Evolutionary conservation across 2,329 filamentous ascomycete species (phyloP), one percentile per base, ranked within the genome.

Genomic region (Cladosporium cucumerinum): DNA sequence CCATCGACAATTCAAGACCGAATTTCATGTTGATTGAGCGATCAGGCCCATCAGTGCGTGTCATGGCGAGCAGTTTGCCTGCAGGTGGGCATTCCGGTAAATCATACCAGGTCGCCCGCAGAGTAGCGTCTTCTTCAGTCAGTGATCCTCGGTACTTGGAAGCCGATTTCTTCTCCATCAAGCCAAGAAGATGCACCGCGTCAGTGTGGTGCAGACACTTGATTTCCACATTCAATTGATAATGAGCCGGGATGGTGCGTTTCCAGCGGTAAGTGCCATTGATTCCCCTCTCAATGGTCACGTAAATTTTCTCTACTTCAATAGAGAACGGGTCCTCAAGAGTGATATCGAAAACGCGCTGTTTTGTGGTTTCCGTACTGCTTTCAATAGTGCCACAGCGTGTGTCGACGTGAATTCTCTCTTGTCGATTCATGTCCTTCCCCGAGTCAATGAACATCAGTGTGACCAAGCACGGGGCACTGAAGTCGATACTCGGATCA

Each of bases 181-280:
- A 66, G 12, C 63, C 68, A 26, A 76, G 68, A 3, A 78, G 66
- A 11, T 72, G 67, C 10, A 71, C 69, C 4, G 72, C 71, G 26
- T 75, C 73, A 0, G 69, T 58, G 23, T 74, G 72, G 39, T 75
- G 68, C 18, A 66, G 58, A 61, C 75, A 72, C n/a, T 69, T 70
- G 28, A 79, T 69, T 11, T 48, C 51, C 6, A 78, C 62, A 4
- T 72, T 67, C 43, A 74, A 58, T 26, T 57, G 65, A 49, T 71
- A 73, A 21, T 67, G 66, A 16, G 65, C 57, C n/a, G 67, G 65
- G n/a, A 72, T 57, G 7, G 58, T 63, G 26, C 66, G 65, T 58
- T 69, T 69, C 71, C 72, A 74, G 18, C 39, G 28, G 39, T 57
- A 57, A 28, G 39, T 61, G 10, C 66, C 68, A 32, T 54, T 54